Evolutionary conservation across 208 protist genomes (phyloP), one percentile per base, ranked within the genome.

Genomic region (Trypanosomatidae sp.): DNA sequence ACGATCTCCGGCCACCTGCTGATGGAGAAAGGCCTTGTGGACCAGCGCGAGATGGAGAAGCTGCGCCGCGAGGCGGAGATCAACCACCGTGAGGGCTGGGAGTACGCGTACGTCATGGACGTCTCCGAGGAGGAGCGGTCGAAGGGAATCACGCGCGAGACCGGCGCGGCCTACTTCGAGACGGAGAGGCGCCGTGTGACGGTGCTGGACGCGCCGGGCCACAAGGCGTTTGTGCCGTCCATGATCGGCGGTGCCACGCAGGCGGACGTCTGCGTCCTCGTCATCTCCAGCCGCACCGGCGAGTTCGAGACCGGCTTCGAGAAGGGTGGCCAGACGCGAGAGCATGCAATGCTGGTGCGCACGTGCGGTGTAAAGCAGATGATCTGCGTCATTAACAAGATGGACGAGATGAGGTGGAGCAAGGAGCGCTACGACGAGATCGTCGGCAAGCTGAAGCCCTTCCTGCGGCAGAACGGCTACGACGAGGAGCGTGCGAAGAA

Each of bases 271-370:
- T 99, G 93, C 74, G 95, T 99, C 28, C 90, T 99, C 1, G 98
- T 99, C 66, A 99, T 99, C 80, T 99, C 98, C 30, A 98, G 98
- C 41, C 94, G 98, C 67, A 99, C 97, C 60, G 98, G 98, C 69
- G 99, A 99, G 89, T 99, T 99, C 85, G 98, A 99, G 83, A 97
- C 99, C 15, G 99, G 99, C 46, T 99, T 99, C 76, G 98, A 99
- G 60, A 94, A 92, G 62, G 98, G 98, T 69, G 99, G 99, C 33
- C 99, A 99, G 92, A 99, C 99, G 4, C 92, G 98, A 46, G 99
- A 99, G 90, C 99, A 99, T 88, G 97, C 98, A 13, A 96, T 99
- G 83, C 91, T 99, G 8, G 98, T 99, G 47, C 99, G 99, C 77
- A 99, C 99, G 41, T 95, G 98, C 71, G 99, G 99, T 60, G 96